These are phyloP conservation scores for Cordyceps farinosa DNA, from an alignment of 2,329 filamentous ascomycete species.

Conservation along the genomic window DNA sequence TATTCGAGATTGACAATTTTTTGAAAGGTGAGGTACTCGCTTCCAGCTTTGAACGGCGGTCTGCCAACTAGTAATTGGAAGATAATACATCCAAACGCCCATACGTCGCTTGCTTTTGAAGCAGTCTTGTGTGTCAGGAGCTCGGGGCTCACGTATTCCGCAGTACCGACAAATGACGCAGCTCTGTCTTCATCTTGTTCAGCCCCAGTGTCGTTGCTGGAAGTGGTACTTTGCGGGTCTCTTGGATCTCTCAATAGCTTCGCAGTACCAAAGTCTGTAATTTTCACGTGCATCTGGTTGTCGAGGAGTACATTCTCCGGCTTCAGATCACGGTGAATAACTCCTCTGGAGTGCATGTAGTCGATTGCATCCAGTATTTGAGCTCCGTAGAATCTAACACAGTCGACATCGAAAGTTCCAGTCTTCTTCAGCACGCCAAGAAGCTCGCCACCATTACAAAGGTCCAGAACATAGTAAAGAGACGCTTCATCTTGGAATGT, in stretches of 20 bases:
- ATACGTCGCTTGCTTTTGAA: slow-evolving; percentile 95
- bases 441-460: slow-evolving; percentile 88
- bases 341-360: slow-evolving; percentile 95
- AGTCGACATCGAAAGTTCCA: slow-evolving; percentile 91
- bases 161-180: slow-evolving; percentile 94
- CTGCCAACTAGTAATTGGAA: slow-evolving; percentile 95
- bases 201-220: slow-evolving; percentile 33
- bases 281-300: slow-evolving; percentile 95
- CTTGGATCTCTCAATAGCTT: slow-evolving; percentile 64
- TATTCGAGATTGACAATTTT: slow-evolving; percentile 96
- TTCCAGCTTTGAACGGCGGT: slow-evolving; percentile 92
- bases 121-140: slow-evolving; percentile 95
- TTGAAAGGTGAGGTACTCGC: slow-evolving; percentile 96
- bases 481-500: slow-evolving; percentile 97
- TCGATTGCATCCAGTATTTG: slow-evolving; percentile 95
- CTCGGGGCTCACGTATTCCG: slow-evolving; percentile 97
- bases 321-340: slow-evolving; percentile 95
- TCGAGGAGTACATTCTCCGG: slow-evolving; percentile 96
- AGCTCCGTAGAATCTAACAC: slow-evolving; percentile 87
- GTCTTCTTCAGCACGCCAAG: slow-evolving; percentile 92
- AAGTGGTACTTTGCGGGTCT: slow-evolving; percentile 35
- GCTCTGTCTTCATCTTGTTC: slow-evolving; percentile 66
- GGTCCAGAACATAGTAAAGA: slow-evolving; percentile 92
- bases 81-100: slow-evolving; percentile 97
- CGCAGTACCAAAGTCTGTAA: slow-evolving; percentile 98